A percentile compares a stretch with the other conserved stretches of the same genome.
phyloP scores from a whole-genome alignment of 2,329 filamentous ascomycete species.

The Rachicladosporium sp. region DNA sequence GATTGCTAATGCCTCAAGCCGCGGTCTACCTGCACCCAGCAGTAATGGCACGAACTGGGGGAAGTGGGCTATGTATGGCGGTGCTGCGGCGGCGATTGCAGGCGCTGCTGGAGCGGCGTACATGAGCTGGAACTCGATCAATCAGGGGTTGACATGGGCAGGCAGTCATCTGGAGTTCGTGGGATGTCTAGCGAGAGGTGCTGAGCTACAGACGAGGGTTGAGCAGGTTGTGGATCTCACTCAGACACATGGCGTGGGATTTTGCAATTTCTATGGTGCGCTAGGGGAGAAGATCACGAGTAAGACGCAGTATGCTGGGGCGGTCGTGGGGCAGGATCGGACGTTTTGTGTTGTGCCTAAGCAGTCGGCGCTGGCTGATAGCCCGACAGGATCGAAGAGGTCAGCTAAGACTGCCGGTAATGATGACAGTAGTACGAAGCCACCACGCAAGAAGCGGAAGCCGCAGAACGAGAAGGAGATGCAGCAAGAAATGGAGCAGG shows the following conservation, averaged over 20 bases:
- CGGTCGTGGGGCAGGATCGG: slow-evolving; percentile 55
- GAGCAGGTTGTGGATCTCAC: slow-evolving; percentile 53
- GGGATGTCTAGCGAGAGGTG: slow-evolving; percentile 70
- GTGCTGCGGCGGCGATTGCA: slow-evolving; percentile 66
- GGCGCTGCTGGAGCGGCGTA: slow-evolving; percentile 80
- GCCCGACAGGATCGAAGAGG: slow-evolving; percentile 16
- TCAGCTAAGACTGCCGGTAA: slow-evolving; percentile 5
- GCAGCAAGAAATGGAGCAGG: slow-evolving; percentile 20
- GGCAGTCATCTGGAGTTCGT: slow-evolving; percentile 89
- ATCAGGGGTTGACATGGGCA: slow-evolving; percentile 66
- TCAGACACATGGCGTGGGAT: slow-evolving; percentile 57
- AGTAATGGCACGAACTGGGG: slow-evolving; percentile 61
- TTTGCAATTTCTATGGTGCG: slow-evolving; percentile 76
- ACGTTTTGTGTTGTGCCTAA: slow-evolving; percentile 81
- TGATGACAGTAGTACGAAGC: slow-evolving; percentile 5
- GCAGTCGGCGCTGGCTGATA: slow-evolving; percentile 26
- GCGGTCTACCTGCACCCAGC: slow-evolving; percentile 21
- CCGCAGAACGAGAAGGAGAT: slow-evolving; percentile 9
- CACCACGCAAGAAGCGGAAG: slow-evolving; percentile 12
- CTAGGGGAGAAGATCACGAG: slow-evolving; percentile 51
- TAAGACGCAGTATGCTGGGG: slow-evolving; percentile 41
- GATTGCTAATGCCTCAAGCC: slow-evolving; percentile 15
- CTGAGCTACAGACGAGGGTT: slow-evolving; percentile 67
- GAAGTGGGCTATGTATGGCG: slow-evolving; percentile 73
- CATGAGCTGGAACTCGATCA: slow-evolving; percentile 68